A percentile compares a stretch with the other conserved stretches of the same genome.
These are phyloP conservation scores for Tubosaeta sp. DNA, from an alignment of 768 basidiomycete genomes.

Conservation along the genomic window DNA sequence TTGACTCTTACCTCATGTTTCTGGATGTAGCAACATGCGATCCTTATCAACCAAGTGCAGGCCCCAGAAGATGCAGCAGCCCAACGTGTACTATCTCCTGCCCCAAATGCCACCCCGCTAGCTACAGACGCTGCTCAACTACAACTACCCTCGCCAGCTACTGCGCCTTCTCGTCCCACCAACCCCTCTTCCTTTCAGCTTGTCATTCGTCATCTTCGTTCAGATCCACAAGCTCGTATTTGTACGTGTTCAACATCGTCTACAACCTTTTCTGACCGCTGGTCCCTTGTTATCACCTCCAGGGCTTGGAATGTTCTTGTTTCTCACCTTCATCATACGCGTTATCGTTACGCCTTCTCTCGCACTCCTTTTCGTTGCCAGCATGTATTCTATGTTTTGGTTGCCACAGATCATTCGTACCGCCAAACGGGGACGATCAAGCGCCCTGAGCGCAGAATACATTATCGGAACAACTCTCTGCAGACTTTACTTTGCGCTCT, in stretches of 20 bases:
- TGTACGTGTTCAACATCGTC: conserved; percentile 42
- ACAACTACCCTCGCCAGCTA: conserved; percentile 20
- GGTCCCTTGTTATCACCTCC: conserved; percentile 5
- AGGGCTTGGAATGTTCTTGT: conserved; percentile 69
- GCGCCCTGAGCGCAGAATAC: conserved; percentile 67
- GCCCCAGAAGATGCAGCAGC: conserved; percentile 57
- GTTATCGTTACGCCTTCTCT: conserved; percentile 66
- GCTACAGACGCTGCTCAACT: conserved; percentile 8
- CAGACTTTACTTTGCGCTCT: conserved; percentile 66
- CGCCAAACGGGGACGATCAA: conserved; percentile 61
- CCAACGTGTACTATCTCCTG: conserved; percentile 9
- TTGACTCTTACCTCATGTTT: neutral
- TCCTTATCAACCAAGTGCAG: conserved; percentile 79
- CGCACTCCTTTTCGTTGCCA: conserved; percentile 59
- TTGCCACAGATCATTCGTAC: conserved; percentile 80
- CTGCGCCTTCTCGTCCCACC: conserved; percentile 13
- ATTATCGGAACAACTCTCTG: conserved; percentile 72
- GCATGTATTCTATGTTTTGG: conserved; percentile 81
- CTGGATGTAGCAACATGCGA: conserved; percentile 68
- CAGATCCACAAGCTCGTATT: conserved; percentile 67
- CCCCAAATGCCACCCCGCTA: conserved; percentile 1
- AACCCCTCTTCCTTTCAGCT: conserved; percentile 40
- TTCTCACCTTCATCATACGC: conserved; percentile 68
- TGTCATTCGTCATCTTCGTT: conserved; percentile 54
- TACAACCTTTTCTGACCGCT: neutral